phyloP scores from a whole-genome alignment of 2,329 filamentous ascomycete genomes.

The Alternaria infectoria region DNA sequence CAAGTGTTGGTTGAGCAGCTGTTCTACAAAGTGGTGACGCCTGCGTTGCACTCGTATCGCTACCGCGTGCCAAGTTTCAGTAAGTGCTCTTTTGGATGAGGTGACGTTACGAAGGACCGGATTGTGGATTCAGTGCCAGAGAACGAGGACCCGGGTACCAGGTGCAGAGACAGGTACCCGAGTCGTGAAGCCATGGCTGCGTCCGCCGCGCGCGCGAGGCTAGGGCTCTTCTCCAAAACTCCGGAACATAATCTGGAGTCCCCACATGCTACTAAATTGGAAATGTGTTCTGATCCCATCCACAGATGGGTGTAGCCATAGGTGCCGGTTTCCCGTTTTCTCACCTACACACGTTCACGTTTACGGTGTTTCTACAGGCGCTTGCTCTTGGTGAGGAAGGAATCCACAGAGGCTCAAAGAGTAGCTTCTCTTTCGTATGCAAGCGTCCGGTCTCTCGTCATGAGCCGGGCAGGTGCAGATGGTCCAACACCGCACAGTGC shows the following conservation, averaged over 20 bases:
- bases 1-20: neutral
- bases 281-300: neutral
- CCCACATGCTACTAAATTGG: neutral
- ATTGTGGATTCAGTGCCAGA: slow-evolving; percentile 1
- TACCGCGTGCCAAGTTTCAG: neutral
- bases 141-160: neutral
- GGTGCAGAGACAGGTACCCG: neutral
- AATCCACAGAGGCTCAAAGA: neutral
- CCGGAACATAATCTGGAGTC: neutral
- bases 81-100: neutral
- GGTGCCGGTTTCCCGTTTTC: neutral
- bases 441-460: neutral
- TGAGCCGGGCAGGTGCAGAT: slow-evolving; percentile 1
- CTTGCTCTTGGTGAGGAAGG: neutral
- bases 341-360: neutral
- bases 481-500: neutral
- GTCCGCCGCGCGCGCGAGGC: neutral
- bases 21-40: slow-evolving; percentile 1
- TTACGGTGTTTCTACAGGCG: neutral
- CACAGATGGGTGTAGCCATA: neutral
- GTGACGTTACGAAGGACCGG: neutral
- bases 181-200: neutral
- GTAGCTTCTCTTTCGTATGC: neutral
- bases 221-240: neutral
- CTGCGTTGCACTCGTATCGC: slow-evolving; percentile 13